Evolutionary conservation across 192 early-diverging fungal species (phyloP).

Genomic region (Physocladia obscura): DNA sequence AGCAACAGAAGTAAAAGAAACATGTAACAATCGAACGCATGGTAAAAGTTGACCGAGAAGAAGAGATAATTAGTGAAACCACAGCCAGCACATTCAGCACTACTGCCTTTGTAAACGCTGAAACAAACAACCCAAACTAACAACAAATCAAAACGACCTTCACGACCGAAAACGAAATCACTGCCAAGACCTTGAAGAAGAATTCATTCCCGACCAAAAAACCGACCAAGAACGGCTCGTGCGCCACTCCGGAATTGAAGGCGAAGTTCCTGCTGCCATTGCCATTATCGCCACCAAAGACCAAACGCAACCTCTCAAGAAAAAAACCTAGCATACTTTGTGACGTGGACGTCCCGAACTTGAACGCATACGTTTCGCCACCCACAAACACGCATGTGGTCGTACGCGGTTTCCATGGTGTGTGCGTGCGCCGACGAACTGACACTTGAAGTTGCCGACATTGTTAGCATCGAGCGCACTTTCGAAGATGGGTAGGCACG

Average conservation of each 20-base stretch:
- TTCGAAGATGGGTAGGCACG: slow-evolving; percentile 56
- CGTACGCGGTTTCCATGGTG: slow-evolving; percentile 33
- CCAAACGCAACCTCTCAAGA: not conserved
- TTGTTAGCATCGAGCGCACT: slow-evolving; percentile 54
- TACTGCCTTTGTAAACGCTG: not conserved
- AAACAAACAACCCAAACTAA: too few relatives aligned
- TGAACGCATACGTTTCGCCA: slow-evolving; percentile 44
- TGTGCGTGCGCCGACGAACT: slow-evolving; percentile 44
- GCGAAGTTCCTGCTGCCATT: slow-evolving; percentile 33
- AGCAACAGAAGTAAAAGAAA: not conserved
- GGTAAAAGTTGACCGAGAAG: not conserved
- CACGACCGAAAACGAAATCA: not conserved
- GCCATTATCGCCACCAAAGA: slow-evolving; percentile 19
- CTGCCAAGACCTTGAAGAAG: not conserved
- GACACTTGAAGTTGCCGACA: slow-evolving; percentile 49
- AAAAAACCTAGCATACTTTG: slow-evolving; percentile 16
- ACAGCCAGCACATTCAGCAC: not conserved
- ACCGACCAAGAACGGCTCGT: not conserved
- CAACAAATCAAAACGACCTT: slow-evolving; percentile 32
- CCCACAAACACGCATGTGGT: slow-evolving; percentile 55
- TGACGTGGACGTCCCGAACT: slow-evolving; percentile 47
- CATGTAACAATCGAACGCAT: slow-evolving; percentile 9
- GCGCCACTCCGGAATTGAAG: not conserved
- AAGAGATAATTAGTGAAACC: not conserved
- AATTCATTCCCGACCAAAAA: not conserved